phyloP scores from a whole-genome alignment of 306 rosid species.

The Pterocarpus santalinus region DNA sequence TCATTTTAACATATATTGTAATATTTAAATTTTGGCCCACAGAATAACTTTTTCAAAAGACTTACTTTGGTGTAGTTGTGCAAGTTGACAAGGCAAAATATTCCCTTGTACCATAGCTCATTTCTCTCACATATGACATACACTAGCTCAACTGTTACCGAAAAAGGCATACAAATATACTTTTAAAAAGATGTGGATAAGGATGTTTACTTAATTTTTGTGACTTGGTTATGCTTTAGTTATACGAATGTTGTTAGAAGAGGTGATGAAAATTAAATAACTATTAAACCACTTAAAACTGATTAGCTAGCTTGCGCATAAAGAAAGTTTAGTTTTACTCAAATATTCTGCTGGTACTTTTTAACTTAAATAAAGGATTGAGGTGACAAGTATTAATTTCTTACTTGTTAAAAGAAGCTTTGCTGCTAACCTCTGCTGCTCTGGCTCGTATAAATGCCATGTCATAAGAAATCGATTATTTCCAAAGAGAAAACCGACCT shows the following conservation, averaged over 20 bases:
- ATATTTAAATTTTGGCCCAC: neutral
- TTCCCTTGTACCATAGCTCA: neutral
- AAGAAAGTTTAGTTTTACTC: too few species aligned
- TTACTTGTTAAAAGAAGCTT: too few species aligned
- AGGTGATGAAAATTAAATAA: neutral
- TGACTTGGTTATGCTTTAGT: neutral
- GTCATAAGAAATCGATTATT: too few species aligned
- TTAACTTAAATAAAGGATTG: too few species aligned
- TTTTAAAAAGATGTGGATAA: neutral
- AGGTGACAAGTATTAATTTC: too few species aligned
- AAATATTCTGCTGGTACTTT: too few species aligned
- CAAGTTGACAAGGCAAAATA: neutral
- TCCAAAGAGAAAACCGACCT: too few species aligned
- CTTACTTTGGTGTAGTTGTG: neutral
- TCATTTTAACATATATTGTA: neutral
- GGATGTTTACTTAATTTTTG: neutral
- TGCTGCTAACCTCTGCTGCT: too few species aligned
- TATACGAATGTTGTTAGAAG: neutral
- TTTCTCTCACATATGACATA: neutral
- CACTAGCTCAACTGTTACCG: neutral
- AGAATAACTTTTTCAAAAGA: neutral
- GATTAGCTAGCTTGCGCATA: too few species aligned
- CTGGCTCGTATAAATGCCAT: too few species aligned
- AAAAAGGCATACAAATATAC: neutral
- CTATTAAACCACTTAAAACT: neutral